These are phyloP conservation scores for Mucor piriformis DNA, from an alignment of 371 early-diverging fungal genomes.

Conservation along the genomic window DNA sequence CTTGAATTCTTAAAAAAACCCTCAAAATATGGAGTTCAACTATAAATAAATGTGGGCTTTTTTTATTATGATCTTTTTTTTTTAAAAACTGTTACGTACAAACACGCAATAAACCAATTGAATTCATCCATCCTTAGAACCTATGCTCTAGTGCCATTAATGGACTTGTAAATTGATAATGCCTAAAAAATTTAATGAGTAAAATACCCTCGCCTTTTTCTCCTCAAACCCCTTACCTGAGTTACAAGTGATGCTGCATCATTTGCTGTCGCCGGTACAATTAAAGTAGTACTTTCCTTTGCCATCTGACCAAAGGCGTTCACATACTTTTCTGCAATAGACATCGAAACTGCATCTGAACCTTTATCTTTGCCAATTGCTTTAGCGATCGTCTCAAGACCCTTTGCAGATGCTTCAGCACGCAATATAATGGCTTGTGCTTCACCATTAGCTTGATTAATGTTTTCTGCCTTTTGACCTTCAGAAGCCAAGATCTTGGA, in stretches of 20 bases:
- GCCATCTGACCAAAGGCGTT: conserved; percentile 1
- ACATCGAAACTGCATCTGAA: conserved; percentile 1
- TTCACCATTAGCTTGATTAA: neutral
- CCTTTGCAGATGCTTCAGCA: neutral
- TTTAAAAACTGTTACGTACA: no score
- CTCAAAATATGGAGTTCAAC: no score
- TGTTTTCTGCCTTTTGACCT: neutral
- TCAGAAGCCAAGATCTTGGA: conserved; percentile 1
- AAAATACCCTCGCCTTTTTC: neutral
- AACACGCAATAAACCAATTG: neutral
- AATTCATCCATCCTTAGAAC: no score
- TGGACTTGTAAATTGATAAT: neutral
- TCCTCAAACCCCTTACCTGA: conserved; percentile 1
- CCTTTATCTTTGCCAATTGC: conserved; percentile 1
- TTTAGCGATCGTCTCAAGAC: neutral
- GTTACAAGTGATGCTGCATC: conserved; percentile 3
- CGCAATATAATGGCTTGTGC: conserved; percentile 1
- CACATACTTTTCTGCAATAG: conserved; percentile 4
- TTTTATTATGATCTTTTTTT: no score
- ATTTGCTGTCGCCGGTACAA: conserved; percentile 6
- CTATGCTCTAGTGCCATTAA: neutral
- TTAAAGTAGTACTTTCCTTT: conserved; percentile 2
- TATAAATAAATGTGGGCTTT: no score
- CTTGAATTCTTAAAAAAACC: no score
- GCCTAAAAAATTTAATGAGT: neutral